Conservation (phyloP, 805 yeast genomes). For the Priceomyces fermenticarens region DNA sequence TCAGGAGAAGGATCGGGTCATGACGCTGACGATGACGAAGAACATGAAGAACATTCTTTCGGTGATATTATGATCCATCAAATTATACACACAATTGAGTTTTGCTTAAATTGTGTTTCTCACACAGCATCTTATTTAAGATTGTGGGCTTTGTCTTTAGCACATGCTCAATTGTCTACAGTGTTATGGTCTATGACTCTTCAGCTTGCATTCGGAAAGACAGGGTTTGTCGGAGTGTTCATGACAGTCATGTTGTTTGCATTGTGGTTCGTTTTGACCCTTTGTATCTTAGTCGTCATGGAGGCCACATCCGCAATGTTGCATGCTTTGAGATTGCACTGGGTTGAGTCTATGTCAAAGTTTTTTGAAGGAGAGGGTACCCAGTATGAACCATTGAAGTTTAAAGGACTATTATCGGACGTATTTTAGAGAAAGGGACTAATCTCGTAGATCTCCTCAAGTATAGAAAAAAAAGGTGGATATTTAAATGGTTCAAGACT, state of each 20-base stretch:
- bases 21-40: constrained; percentile 51
- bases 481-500: no score
- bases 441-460: no score
- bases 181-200: constrained; percentile 97
- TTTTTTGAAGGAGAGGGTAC: constrained; percentile 96
- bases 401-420: constrained; percentile 36
- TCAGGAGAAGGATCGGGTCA: constrained; percentile 9
- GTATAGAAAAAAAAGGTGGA: no score
- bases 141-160: constrained; percentile 95
- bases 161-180: constrained; percentile 93
- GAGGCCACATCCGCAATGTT: constrained; percentile 99
- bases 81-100: constrained; percentile 96
- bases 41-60: constrained; percentile 61
- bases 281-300: constrained; percentile 89
- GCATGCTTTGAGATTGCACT: constrained; percentile 95
- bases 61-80: constrained; percentile 97
- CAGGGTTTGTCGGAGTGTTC: constrained; percentile 65
- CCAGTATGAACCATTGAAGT: constrained; percentile 85
- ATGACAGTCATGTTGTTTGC: constrained; percentile 80
- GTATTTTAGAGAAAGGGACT: constrained; percentile 9
- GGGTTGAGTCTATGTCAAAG: constrained; percentile 99
- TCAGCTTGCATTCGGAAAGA: constrained; percentile 64
- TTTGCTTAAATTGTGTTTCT: constrained; percentile 95
- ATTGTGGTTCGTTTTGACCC: constrained; percentile 92
- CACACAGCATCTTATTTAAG: constrained; percentile 97